Evolutionary conservation across 2,329 filamentous ascomycete species (phyloP), one percentile per base, ranked within the genome.

Genomic region (Aspergillus floridensis): DNA sequence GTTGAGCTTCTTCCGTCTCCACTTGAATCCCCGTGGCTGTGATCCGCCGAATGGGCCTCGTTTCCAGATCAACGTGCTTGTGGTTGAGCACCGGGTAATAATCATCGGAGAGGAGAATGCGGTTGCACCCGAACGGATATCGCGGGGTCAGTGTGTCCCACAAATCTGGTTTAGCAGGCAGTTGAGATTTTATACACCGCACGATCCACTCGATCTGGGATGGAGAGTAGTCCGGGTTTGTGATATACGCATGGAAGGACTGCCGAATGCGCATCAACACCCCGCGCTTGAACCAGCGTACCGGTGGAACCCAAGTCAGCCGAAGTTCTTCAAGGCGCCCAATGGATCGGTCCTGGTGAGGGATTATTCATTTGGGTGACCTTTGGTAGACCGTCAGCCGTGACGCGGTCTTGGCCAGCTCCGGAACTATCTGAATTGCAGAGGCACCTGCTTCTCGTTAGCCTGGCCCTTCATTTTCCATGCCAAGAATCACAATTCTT

Each of bases 331-430:
- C 73, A 47, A 79, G 59, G 0, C 74, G 56, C 2, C 80, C 76
- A 2, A 86, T 77, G 0, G 77, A 71, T 1, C 69, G 72, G 58
- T 87, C 84, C 2, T 73, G 60, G 16, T 84, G 81, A 3, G 84
- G 83, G 2, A 84, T 77, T 5, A 86, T 70, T 83, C 84, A 87
- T 64, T 86, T 86, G 0, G 85, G 82, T 0, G 82, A 83, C 16
- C 85, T 76, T 66, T 87, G 84, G 68, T 83, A 86, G 14, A 87
- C 72, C 0, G 80, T 81, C 16, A 87, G 69, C 12, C 79, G 74
- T 2, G 78, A 75, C 10, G 80, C 81, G 2, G 78, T 74, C 48
- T 82, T 81, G 2, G 80, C 79, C 35, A 86, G 76, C 55, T 86
- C 83, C 1, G 84, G 84, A 31, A 85, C 76, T 62, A 87, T 85